Percentiles rank a stretch among this genome's conserved stretches.
Evolutionary conservation across 2,329 filamentous ascomycete species (phyloP).

Genomic region (Pseudocercospora fijiensis): DNA sequence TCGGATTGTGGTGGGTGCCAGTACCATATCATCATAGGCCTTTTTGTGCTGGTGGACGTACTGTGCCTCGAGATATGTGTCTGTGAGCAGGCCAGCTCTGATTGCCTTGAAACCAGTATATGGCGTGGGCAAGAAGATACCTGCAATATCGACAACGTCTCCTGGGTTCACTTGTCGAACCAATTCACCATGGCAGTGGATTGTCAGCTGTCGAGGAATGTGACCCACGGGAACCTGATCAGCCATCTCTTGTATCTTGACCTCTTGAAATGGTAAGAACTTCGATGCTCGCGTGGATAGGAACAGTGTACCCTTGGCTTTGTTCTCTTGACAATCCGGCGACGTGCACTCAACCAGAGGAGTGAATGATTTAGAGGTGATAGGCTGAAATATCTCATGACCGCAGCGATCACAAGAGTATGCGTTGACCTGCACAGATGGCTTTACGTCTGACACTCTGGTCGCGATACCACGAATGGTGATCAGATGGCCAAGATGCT

Average conservation of each 20-base stretch:
- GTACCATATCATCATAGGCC: constrained; percentile 86
- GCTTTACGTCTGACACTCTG: constrained; percentile 95
- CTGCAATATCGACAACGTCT: constrained; percentile 89
- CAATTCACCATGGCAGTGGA: constrained; percentile 84
- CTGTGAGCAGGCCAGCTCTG: constrained; percentile 89
- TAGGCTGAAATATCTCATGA: constrained; percentile 94
- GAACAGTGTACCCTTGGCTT: constrained; percentile 89
- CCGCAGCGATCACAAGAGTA: constrained; percentile 97
- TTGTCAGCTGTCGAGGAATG: constrained; percentile 85
- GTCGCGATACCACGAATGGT: constrained; percentile 93
- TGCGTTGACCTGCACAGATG: constrained; percentile 93
- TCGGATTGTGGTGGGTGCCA: constrained; percentile 75
- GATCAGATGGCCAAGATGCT: constrained; percentile 89
- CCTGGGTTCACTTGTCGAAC: constrained; percentile 88
- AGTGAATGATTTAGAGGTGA: constrained; percentile 85
- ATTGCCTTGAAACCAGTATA: constrained; percentile 99
- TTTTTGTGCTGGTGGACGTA: constrained; percentile 96
- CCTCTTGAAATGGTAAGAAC: constrained; percentile 94
- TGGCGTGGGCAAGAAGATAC: constrained; percentile 93
- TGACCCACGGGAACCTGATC: constrained; percentile 98
- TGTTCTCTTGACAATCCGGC: constrained; percentile 83
- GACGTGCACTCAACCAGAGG: constrained; percentile 86
- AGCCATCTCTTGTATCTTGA: constrained; percentile 99
- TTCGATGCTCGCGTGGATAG: constrained; percentile 95
- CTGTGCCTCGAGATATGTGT: constrained; percentile 95